These are phyloP conservation scores for Hanseniaspora gamundiae DNA, from an alignment of 1,139 yeast species.

Conservation along the genomic window DNA sequence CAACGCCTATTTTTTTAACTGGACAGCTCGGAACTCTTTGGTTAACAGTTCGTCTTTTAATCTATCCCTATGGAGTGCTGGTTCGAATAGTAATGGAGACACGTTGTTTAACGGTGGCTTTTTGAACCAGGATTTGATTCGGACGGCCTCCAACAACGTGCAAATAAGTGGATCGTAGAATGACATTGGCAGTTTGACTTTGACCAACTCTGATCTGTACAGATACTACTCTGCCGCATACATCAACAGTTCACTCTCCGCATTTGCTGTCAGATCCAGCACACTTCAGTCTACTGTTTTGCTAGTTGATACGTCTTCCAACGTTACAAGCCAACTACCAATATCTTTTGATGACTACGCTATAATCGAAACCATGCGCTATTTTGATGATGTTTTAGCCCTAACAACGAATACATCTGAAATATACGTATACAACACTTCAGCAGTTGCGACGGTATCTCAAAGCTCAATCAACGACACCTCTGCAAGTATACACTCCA, in stretches of 20 bases:
- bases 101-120: conserved; percentile 29
- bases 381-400: conserved; percentile 1
- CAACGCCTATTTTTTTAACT: conserved; percentile 16
- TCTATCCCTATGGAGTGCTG: conserved; percentile 21
- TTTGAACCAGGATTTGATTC: conserved; percentile 2
- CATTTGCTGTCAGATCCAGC: conserved; percentile 17
- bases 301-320: conserved; percentile 1
- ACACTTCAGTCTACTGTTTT: conserved; percentile 25
- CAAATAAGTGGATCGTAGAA: background rate
- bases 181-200: background rate
- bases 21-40: conserved; percentile 12
- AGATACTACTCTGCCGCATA: conserved; percentile 14
- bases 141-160: background rate
- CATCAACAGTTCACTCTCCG: conserved; percentile 16
- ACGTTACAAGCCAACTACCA: background rate
- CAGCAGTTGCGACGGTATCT: conserved; percentile 14
- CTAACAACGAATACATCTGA: conserved; percentile 1
- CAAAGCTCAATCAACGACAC: conserved; percentile 7
- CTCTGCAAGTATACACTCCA: conserved; percentile 34
- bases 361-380: conserved; percentile 2
- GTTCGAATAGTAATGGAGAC: conserved; percentile 17
- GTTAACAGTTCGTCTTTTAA: conserved; percentile 17
- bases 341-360: conserved; percentile 2
- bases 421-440: conserved; percentile 4
- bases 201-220: conserved; percentile 2